Evolutionary conservation across 1,139 yeast genomes (phyloP).

Genomic region (Scheffersomyces cryptocercus): DNA sequence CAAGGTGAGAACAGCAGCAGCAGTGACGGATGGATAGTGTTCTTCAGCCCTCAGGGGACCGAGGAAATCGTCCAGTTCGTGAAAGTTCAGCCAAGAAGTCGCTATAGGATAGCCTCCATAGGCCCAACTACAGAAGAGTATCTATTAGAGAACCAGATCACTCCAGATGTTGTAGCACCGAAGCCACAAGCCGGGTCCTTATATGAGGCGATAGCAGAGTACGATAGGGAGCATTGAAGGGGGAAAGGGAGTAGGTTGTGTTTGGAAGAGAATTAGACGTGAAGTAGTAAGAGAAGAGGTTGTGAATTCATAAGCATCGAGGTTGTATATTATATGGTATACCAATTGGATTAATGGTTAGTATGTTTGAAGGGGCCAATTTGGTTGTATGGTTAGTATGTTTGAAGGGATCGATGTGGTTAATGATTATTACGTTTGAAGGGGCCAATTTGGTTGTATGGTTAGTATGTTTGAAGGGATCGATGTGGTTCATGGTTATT

Average conservation of each 20-base stretch:
- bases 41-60: conserved; percentile 93
- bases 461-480: no score
- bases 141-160: conserved; percentile 50
- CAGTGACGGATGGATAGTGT: conserved; percentile 60
- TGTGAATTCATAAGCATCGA: no score
- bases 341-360: no score
- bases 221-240: conserved; percentile 5
- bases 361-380: no score
- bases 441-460: no score
- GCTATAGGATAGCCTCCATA: conserved; percentile 68
- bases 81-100: conserved; percentile 16
- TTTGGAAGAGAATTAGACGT: no score
- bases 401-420: no score
- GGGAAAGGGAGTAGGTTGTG: background rate
- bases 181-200: conserved; percentile 73
- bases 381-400: no score
- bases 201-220: conserved; percentile 31
- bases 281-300: no score
- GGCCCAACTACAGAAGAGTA: conserved; percentile 90
- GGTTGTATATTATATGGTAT: no score
- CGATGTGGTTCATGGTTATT: no score
- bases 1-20: conserved; percentile 9
- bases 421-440: no score
- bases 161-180: conserved; percentile 64
- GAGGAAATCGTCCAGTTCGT: conserved; percentile 55